Evolutionary conservation across 257 asterid genomes (phyloP).

Genomic region (Osmanthus fragrans): DNA sequence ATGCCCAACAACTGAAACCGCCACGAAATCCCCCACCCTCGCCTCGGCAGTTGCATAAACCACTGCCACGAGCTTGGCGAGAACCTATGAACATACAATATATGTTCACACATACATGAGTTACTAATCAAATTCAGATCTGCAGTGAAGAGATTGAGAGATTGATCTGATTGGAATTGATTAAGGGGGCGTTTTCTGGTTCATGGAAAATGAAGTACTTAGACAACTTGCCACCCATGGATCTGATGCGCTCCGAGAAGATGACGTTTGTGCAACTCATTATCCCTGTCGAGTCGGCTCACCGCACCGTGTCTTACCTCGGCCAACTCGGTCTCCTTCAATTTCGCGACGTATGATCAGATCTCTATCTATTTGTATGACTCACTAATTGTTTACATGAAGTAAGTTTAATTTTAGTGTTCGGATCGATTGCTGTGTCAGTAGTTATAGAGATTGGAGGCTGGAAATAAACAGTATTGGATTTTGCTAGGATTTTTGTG

Average conservation of each 20-base stretch:
- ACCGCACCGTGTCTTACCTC: slow-evolving; percentile 87
- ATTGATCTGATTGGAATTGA: slow-evolving; percentile 23
- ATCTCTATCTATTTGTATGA: slow-evolving; percentile 24
- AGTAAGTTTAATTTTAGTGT: not conserved
- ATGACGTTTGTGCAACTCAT: slow-evolving; percentile 90
- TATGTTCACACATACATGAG: not conserved
- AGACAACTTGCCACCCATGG: slow-evolving; percentile 75
- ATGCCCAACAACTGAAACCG: not conserved
- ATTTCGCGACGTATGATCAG: slow-evolving; percentile 76
- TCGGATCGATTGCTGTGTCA: not conserved
- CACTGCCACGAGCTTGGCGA: slow-evolving; percentile 10
- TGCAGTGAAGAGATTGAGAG: slow-evolving; percentile 28
- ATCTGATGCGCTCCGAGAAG: slow-evolving; percentile 99
- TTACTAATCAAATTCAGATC: slow-evolving; percentile 40
- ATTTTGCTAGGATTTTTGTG: not conserved
- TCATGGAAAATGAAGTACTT: slow-evolving; percentile 73
- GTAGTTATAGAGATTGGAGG: not conserved
- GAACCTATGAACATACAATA: not conserved
- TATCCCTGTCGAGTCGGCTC: slow-evolving; percentile 94
- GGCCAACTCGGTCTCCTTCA: slow-evolving; percentile 95
- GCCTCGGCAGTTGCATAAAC: slow-evolving; percentile 19
- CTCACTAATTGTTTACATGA: not conserved
- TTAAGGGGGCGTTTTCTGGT: slow-evolving; percentile 25
- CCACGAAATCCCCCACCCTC: slow-evolving; percentile 12
- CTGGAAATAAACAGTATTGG: not conserved